Evolutionary conservation across 176 grass and related monocot genomes (phyloP).

Genomic region (Avena insularis): DNA sequence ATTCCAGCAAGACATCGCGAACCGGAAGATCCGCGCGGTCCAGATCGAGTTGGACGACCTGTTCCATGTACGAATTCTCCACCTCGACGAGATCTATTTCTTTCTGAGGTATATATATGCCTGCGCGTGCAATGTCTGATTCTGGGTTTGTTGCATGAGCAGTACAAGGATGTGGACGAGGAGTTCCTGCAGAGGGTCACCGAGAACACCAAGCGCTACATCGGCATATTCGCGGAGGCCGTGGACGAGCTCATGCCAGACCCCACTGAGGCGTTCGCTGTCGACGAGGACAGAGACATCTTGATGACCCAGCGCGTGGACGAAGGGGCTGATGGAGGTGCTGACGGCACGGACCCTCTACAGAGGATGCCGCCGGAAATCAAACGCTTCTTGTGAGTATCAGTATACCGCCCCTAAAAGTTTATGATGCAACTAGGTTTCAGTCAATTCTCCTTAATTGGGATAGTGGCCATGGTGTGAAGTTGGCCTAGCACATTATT

Average conservation of each 20-base stretch:
- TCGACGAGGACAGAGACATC: slow-evolving; percentile 90
- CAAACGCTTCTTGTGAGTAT: slow-evolving; percentile 93
- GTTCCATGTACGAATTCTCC: slow-evolving; percentile 58
- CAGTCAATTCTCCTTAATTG: not conserved
- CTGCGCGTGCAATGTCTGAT: slow-evolving; percentile 17
- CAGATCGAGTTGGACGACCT: slow-evolving; percentile 94
- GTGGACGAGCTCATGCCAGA: slow-evolving; percentile 96
- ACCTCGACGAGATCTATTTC: not conserved
- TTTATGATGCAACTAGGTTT: not conserved
- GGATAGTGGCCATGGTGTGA: not conserved
- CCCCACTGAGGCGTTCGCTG: slow-evolving; percentile 81
- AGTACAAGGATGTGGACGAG: slow-evolving; percentile 90
- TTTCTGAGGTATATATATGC: not conserved
- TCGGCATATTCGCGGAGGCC: slow-evolving; percentile 76
- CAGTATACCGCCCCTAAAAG: not conserved
- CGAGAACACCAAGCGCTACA: slow-evolving; percentile 85
- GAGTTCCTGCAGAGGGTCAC: slow-evolving; percentile 86
- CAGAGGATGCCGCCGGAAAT: slow-evolving; percentile 98
- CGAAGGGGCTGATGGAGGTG: slow-evolving; percentile 57
- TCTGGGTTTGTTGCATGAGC: not conserved
- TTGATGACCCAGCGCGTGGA: slow-evolving; percentile 98
- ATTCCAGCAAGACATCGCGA: slow-evolving; percentile 88
- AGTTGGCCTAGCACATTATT: not conserved
- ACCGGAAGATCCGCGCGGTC: slow-evolving; percentile 74
- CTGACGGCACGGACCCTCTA: slow-evolving; percentile 58